Evolutionary conservation across 23 red algal species (phyloP).

Genomic region (Gracilaria domingensis): DNA sequence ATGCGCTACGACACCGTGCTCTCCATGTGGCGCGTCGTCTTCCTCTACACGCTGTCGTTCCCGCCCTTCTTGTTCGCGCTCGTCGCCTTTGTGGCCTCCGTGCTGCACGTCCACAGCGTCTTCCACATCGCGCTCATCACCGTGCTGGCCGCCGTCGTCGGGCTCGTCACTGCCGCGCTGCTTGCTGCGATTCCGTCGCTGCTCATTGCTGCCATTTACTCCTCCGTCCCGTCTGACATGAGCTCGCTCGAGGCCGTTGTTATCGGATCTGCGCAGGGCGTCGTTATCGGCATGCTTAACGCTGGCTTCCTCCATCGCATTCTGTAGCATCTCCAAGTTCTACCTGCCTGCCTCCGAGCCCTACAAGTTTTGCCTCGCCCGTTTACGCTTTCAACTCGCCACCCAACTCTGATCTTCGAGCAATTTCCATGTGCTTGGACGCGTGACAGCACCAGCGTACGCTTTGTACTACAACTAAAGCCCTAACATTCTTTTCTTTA

Average conservation of each 20-base stretch:
- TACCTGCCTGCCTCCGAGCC: too few relatives aligned
- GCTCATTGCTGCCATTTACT: constrained; percentile 59
- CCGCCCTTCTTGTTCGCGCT: constrained; percentile 28
- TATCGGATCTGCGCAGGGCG: constrained; percentile 51
- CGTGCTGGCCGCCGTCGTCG: constrained; percentile 22
- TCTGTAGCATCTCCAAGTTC: constrained; percentile 29
- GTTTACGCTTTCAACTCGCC: too few relatives aligned
- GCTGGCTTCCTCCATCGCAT: constrained; percentile 59
- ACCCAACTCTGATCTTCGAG: too few relatives aligned
- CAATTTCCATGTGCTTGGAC: too few relatives aligned
- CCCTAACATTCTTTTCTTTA: not conserved
- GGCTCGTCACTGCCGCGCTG: constrained; percentile 23
- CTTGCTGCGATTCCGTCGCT: constrained; percentile 48
- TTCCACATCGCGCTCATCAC: constrained; percentile 40
- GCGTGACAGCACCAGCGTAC: too few relatives aligned
- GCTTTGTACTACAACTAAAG: constrained; percentile 1
- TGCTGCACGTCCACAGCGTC: constrained; percentile 38
- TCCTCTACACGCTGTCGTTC: constrained; percentile 46
- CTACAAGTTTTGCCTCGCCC: too few relatives aligned
- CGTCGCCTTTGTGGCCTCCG: constrained; percentile 45
- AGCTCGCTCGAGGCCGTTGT: constrained; percentile 46
- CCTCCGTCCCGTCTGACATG: constrained; percentile 50
- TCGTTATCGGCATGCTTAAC: constrained; percentile 60
- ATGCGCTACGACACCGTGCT: constrained; percentile 42
- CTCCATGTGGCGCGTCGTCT: constrained; percentile 64